phyloP scores from a whole-genome alignment of 1,139 yeast genomes.

The Debaryomycetaceae sp. region DNA sequence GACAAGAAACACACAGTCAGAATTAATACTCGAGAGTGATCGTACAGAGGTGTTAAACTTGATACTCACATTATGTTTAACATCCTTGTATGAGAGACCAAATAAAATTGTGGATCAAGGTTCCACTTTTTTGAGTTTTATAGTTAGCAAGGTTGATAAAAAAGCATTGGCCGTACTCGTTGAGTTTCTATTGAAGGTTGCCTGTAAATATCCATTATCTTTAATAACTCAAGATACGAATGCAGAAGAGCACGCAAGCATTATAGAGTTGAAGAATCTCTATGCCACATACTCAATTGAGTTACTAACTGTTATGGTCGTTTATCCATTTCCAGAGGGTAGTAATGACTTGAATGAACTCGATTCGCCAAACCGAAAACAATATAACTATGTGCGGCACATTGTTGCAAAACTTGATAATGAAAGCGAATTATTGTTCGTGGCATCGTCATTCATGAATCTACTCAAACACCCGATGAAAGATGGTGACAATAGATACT shows the following conservation, averaged over 20 bases:
- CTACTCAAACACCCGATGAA: slow-evolving; percentile 46
- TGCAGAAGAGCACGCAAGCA: slow-evolving; percentile 21
- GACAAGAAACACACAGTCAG: slow-evolving; percentile 41
- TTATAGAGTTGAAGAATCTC: slow-evolving; percentile 48
- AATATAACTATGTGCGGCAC: slow-evolving; percentile 47
- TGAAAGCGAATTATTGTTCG: slow-evolving; percentile 48
- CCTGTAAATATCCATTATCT: slow-evolving; percentile 29
- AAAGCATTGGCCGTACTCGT: slow-evolving; percentile 51
- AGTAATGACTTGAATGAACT: slow-evolving; percentile 17
- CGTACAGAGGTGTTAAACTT: slow-evolving; percentile 66
- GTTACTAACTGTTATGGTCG: slow-evolving; percentile 57
- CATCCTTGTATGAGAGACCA: slow-evolving; percentile 52
- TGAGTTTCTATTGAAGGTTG: slow-evolving; percentile 66
- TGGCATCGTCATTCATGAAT: slow-evolving; percentile 45
- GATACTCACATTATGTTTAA: slow-evolving; percentile 61
- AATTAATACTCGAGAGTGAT: slow-evolving; percentile 56
- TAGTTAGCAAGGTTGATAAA: slow-evolving; percentile 53
- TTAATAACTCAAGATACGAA: slow-evolving; percentile 7
- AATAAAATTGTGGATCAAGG: slow-evolving; percentile 48
- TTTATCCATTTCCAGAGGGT: slow-evolving; percentile 58
- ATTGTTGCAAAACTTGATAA: slow-evolving; percentile 53
- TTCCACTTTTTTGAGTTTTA: slow-evolving; percentile 54
- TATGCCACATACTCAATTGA: slow-evolving; percentile 61
- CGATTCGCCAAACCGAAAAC: slow-evolving; percentile 17
- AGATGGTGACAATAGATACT: slow-evolving; percentile 16